Base-by-base conservation (phyloP, 1,139 yeast genomes). In the Magnusiomyces suaveolens region DNA sequence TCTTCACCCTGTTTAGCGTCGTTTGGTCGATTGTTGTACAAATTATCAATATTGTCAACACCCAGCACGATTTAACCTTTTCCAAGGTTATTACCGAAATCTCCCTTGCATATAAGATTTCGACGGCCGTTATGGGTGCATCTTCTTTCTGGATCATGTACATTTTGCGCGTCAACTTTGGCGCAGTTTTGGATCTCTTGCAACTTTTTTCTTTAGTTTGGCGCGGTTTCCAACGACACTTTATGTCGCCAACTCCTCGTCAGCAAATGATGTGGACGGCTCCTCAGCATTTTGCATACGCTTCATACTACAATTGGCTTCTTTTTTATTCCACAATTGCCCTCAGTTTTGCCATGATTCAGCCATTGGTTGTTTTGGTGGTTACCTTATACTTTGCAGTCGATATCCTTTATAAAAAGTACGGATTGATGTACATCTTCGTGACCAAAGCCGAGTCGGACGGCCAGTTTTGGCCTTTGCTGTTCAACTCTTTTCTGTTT, bases 121-220 rank as follows among this genome's bases (percentile, higher is more conserved):
- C 73, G 3, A 64, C 65, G 3, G 70, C 76, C 2, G 65, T 72
- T 52, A 67, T 72, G 53, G 63, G 68, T 43, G 67, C 72, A 10
- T 71, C 75, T 1, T 67, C 73, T 1, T 72, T 72, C 60, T 72
- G 76, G 76, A 72, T 72, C 26, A 68, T 72, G 70, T 72, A 71
- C 56, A 58, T 72, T 26, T 56, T 72, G 26, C 65, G 72, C 23
- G 69, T 68, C 14, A 65, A 68, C 49, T 51, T 71, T 20, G 71
- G 70, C 10, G 59, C 69, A 1, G 60, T 68, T 39, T 55, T 69
- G 12, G 71, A 68, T 52, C 56, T 72, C 8, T 59, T 71, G 16
- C 75, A 72, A 56, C 62, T 67, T 2, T 39, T 69, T 50, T 59
- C 64, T 2, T 59, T 72, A 12, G 12, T 67, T 1, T 59, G 63